These are phyloP conservation scores for Spathaspora girioi DNA, from an alignment of 805 yeast genomes.

Conservation along the genomic window DNA sequence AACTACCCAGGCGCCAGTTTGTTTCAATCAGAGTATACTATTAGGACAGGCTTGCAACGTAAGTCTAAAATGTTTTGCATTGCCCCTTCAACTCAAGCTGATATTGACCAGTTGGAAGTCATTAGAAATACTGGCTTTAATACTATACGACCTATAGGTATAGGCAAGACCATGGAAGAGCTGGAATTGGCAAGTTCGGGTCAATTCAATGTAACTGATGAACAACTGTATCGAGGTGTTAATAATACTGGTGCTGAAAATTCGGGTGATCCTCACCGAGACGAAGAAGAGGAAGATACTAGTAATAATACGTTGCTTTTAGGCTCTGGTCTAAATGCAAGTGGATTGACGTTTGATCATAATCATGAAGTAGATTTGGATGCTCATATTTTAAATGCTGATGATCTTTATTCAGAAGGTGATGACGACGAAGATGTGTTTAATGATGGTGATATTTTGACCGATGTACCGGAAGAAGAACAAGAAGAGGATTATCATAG, in stretches of 20 bases:
- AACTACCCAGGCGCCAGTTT: constrained; percentile 31
- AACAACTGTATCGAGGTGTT: background rate
- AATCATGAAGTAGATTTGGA: constrained; percentile 38
- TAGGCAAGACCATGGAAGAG: constrained; percentile 39
- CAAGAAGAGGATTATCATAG: background rate
- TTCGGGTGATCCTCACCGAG: background rate
- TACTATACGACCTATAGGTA: constrained; percentile 35
- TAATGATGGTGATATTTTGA: constrained; percentile 9
- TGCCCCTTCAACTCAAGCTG: constrained; percentile 18
- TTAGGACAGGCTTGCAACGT: constrained; percentile 3
- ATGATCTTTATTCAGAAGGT: constrained; percentile 27
- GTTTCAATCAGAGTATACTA: constrained; percentile 15
- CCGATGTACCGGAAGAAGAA: constrained; percentile 18
- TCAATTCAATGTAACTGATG: constrained; percentile 8
- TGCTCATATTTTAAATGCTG: constrained; percentile 43
- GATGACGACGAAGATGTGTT: constrained; percentile 34
- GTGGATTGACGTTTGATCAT: background rate
- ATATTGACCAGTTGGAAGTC: constrained; percentile 19
- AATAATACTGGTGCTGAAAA: constrained; percentile 3
- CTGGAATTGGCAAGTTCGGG: constrained; percentile 20
- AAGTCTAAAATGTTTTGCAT: constrained; percentile 7
- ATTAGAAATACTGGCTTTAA: constrained; percentile 32
- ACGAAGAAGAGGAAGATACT: background rate
- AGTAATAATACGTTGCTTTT: background rate
- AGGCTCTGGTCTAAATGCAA: background rate